Conservation (phyloP, 768 basidiomycete genomes). For the Collybia sp. region DNA sequence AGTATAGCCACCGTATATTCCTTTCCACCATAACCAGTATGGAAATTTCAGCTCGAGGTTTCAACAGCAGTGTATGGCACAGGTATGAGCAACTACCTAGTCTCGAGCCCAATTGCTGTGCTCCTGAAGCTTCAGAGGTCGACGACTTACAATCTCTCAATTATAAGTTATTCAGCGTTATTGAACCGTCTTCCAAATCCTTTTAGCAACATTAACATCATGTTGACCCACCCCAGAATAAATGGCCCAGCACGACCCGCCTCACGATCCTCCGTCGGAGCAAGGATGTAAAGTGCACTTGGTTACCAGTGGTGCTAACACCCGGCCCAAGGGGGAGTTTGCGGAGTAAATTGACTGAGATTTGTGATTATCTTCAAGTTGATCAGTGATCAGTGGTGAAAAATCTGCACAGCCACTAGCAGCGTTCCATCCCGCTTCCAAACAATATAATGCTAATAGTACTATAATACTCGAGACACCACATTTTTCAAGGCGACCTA, state of each 20-base stretch:
- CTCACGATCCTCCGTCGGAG: slow-evolving; percentile 7
- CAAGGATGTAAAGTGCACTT: slow-evolving; percentile 24
- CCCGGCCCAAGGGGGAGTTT: slow-evolving; percentile 77
- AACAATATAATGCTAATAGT: too few relatives aligned
- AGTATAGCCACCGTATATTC: too few relatives aligned
- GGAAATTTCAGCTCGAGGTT: not conserved
- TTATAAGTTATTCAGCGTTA: too few relatives aligned
- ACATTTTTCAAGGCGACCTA: too few relatives aligned
- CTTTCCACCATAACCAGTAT: too few relatives aligned
- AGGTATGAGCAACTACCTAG: too few relatives aligned
- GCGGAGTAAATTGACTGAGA: slow-evolving; percentile 49
- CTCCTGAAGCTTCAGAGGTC: too few relatives aligned
- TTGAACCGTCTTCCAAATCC: slow-evolving; percentile 8
- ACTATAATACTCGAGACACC: too few relatives aligned
- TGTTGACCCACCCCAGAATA: slow-evolving; percentile 11
- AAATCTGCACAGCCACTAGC: slow-evolving; percentile 5
- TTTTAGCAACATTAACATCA: slow-evolving; percentile 10
- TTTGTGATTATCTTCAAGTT: slow-evolving; percentile 6
- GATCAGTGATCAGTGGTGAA: not conserved
- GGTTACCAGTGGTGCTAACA: slow-evolving; percentile 71
- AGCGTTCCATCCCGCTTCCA: too few relatives aligned
- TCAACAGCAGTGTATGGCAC: not conserved
- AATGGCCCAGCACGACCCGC: slow-evolving; percentile 7
- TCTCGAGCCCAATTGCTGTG: too few relatives aligned
- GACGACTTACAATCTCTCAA: too few relatives aligned